Base-by-base conservation (phyloP, 805 yeast genomes). In the Myxozyma nipponensis region DNA sequence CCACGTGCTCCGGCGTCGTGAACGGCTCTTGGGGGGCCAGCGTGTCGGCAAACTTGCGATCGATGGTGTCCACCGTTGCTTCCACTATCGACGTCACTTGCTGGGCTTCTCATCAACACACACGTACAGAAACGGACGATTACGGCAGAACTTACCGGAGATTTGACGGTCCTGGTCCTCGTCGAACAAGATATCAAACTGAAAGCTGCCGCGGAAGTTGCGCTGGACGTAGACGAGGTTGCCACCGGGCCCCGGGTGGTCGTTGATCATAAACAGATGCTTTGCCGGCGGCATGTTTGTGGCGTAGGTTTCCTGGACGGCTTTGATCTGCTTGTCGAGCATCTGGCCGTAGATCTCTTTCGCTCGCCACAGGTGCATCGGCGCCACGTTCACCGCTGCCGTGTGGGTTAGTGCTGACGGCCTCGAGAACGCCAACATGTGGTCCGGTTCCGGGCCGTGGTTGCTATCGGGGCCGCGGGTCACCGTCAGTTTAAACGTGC, bases 141-240 rank as follows among this genome's bases (percentile, higher is more conserved):
- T n/a, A n/a, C n/a, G n/a, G 18, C 13, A 37, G 19, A 10, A 44
- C 56, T 38, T 45, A 52, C 53, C 34, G n/a, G 57, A 44, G 45
- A 52, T 44, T 5, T 40, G 39, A 9, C 9, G 37, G 22, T 38
- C 52, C 2, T 40, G 46, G n/a, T 36, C 51, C 19, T 28, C 34
- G 10, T 41, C 41, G 37, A 47, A 50, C 17, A 79, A 63, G 19
- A 91, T 69, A 53, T 84, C 88, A 64, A 86, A 87, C 64, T 87
- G 86, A 64, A 86, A 84, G 15, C 69, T 71, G 1, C 95, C 95
- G 61, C 76, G 73, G 65, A 80, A 93, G 0, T 82, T 72, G 60
- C 86, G 83, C 67, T 91, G 96, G 25, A 89, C 69, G 52, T 78
- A 77, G 64, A 91, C 96, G 50, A 86, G 64, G 63, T 87, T 87